Conservation (phyloP, 164 flowering plant species). For the Liriodendron chinense region DNA sequence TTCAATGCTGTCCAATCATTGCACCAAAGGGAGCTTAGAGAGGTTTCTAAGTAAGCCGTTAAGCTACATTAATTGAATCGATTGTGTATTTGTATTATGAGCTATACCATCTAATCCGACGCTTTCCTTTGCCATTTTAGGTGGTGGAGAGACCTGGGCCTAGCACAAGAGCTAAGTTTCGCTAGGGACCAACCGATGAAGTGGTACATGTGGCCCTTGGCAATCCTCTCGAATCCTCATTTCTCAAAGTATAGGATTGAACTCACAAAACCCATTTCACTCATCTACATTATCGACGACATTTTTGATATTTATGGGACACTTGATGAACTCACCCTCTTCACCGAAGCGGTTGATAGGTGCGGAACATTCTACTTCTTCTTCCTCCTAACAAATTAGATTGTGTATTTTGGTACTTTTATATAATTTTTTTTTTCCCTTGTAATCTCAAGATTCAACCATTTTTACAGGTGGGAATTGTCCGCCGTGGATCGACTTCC, state of each 20-base stretch:
- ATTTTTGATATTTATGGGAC: slow-evolving; percentile 58
- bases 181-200: slow-evolving; percentile 53
- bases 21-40: slow-evolving; percentile 37
- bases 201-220: slow-evolving; percentile 54
- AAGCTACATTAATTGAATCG: not conserved
- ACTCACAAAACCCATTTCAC: slow-evolving; percentile 44
- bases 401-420: not conserved
- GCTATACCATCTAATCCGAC: not conserved
- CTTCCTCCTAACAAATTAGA: no score
- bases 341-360: slow-evolving; percentile 53
- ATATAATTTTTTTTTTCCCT: not conserved
- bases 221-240: slow-evolving; percentile 29
- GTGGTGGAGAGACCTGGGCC: slow-evolving; percentile 60
- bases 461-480: slow-evolving; percentile 33
- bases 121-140: slow-evolving; percentile 15
- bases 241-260: slow-evolving; percentile 39
- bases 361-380: slow-evolving; percentile 10
- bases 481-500: slow-evolving; percentile 28
- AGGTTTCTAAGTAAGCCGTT: slow-evolving; percentile 38
- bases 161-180: slow-evolving; percentile 37
- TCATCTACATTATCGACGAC: slow-evolving; percentile 60
- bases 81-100: not conserved
- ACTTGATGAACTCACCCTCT: slow-evolving; percentile 44
- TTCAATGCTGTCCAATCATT: slow-evolving; percentile 25
- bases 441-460: not conserved